Conservation (phyloP, 495 filamentous ascomycete genomes). For the Wilcoxina mikolae region DNA sequence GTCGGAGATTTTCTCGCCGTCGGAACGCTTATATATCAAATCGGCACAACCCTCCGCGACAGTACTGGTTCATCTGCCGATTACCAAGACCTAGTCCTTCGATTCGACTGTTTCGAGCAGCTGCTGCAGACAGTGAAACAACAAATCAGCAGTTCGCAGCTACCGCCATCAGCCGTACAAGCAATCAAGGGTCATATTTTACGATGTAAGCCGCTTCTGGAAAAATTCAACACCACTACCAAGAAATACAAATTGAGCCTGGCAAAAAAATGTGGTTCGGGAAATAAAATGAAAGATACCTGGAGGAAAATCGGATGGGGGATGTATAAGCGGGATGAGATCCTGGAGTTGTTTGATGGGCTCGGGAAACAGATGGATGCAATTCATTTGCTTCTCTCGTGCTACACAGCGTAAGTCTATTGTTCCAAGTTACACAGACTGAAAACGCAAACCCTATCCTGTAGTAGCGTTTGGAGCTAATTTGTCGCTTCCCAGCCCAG, state of each 20-base stretch:
- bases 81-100: not conserved
- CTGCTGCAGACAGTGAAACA: not conserved
- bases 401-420: not conserved
- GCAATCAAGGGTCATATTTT: not conserved
- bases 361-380: not conserved
- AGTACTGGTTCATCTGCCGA: not conserved
- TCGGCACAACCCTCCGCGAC: not conserved
- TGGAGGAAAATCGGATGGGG: not conserved
- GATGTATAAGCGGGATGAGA: not conserved
- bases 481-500: too few relatives aligned
- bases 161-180: not conserved
- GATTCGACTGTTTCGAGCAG: not conserved
- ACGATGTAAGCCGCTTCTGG: not conserved
- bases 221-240: not conserved
- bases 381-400: not conserved
- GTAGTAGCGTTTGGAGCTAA: not conserved
- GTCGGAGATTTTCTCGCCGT: conserved; percentile 1
- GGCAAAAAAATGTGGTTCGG: not conserved
- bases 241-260: not conserved
- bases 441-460: not conserved
- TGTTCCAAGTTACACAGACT: not conserved
- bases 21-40: not conserved
- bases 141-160: not conserved
- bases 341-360: not conserved
- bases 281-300: not conserved